These are phyloP conservation scores for Geoglossum glabrum DNA, from an alignment of 495 filamentous ascomycete species.

Conservation along the genomic window DNA sequence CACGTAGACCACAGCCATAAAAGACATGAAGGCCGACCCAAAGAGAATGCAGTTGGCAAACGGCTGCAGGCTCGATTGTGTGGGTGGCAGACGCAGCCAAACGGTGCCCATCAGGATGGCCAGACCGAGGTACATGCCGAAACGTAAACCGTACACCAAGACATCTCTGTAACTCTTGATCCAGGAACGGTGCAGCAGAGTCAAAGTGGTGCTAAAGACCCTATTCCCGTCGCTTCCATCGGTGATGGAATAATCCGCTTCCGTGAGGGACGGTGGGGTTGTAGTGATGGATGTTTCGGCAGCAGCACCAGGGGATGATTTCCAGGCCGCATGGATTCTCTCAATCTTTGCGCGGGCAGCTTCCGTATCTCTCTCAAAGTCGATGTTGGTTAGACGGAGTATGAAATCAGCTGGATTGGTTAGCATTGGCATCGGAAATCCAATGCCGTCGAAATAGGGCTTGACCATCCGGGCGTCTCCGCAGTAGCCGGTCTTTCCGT, in stretches of 20 bases:
- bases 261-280: too few relatives aligned
- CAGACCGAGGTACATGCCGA: constrained; percentile 66
- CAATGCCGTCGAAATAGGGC: constrained; percentile 35
- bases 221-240: neutral
- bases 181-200: constrained; percentile 48
- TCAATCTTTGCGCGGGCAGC: constrained; percentile 10
- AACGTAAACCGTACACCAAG: constrained; percentile 58
- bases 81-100: constrained; percentile 45
- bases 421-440: constrained; percentile 37
- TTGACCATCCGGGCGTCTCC: constrained; percentile 32
- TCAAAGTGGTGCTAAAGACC: constrained; percentile 21
- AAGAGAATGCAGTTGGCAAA: constrained; percentile 72
- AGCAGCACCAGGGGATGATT: neutral
- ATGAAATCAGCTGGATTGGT: constrained; percentile 64
- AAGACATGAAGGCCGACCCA: constrained; percentile 71
- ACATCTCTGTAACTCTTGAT: constrained; percentile 70
- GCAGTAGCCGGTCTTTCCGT: constrained; percentile 47
- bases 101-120: constrained; percentile 81
- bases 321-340: neutral
- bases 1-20: constrained; percentile 77
- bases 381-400: constrained; percentile 53
- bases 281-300: neutral
- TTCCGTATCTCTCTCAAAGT: constrained; percentile 36
- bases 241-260: too few relatives aligned
- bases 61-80: constrained; percentile 49